A percentile compares a stretch with the other conserved stretches of the same genome.
Conservation (phyloP, 805 yeast species). For the Blastobotrys chiropterorum region DNA sequence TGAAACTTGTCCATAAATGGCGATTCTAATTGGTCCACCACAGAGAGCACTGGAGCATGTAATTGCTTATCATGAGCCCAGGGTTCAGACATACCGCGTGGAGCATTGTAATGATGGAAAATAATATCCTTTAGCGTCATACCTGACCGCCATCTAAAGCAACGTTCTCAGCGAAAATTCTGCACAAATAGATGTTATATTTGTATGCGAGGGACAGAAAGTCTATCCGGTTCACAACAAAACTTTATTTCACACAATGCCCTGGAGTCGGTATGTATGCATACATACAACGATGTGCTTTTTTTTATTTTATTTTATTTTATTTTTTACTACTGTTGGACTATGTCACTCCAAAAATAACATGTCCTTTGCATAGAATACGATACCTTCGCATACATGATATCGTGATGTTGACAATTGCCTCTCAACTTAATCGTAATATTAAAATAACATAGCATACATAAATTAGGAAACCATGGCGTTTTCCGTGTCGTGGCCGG, state of each 20-base stretch:
- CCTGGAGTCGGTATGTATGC: too few relatives aligned
- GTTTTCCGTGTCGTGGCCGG: slow-evolving; percentile 9
- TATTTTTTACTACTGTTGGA: background rate
- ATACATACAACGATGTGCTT: too few relatives aligned
- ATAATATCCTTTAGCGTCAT: slow-evolving; percentile 1
- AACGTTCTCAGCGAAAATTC: background rate
- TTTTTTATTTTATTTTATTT: too few relatives aligned
- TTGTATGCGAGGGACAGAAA: background rate
- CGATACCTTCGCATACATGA: background rate
- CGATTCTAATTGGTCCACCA: slow-evolving; percentile 4
- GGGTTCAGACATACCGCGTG: background rate
- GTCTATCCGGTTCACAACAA: background rate
- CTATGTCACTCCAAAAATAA: too few relatives aligned
- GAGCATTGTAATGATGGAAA: background rate
- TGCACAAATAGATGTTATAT: background rate
- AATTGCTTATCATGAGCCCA: background rate
- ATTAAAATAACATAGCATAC: background rate
- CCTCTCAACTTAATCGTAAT: too few relatives aligned
- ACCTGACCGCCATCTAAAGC: background rate
- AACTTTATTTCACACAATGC: background rate
- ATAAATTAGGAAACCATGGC: background rate
- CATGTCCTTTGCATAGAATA: background rate
- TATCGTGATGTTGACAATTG: too few relatives aligned
- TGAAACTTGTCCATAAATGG: slow-evolving; percentile 5
- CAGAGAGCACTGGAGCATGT: background rate